These are phyloP conservation scores for Cystofilobasidium macerans DNA, from an alignment of 768 basidiomycete genomes.

Conservation along the genomic window DNA sequence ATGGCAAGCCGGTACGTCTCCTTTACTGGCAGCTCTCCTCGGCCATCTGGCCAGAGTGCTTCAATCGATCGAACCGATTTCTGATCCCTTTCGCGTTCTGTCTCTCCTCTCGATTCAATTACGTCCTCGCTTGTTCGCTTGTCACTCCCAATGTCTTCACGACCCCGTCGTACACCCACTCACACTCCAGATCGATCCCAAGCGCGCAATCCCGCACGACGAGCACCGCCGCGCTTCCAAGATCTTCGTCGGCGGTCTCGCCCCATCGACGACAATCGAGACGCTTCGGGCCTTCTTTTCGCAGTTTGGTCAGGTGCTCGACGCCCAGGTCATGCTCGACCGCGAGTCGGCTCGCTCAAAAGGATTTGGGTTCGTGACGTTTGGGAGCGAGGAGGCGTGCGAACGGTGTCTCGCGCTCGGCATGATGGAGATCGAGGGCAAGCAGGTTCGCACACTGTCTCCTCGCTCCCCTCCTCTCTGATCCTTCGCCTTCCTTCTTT, in stretches of 20 bases:
- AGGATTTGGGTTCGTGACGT: conserved; percentile 96
- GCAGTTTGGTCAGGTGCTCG: conserved; percentile 88
- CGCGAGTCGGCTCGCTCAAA: conserved; percentile 79
- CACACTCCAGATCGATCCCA: conserved; percentile 81
- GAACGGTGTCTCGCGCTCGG: conserved; percentile 79
- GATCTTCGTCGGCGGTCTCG: conserved; percentile 88
- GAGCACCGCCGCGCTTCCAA: conserved; percentile 75
- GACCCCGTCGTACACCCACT: too few relatives aligned
- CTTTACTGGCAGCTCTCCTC: not conserved
- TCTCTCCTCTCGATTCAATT: too few relatives aligned
- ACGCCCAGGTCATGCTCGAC: conserved; percentile 98
- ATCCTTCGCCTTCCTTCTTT: not conserved
- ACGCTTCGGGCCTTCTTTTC: conserved; percentile 87
- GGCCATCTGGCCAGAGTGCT: not conserved
- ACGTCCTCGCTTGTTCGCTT: too few relatives aligned
- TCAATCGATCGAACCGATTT: too few relatives aligned
- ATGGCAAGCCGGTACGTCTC: conserved; percentile 87
- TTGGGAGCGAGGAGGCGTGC: conserved; percentile 64
- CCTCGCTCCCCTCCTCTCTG: conserved; percentile 26
- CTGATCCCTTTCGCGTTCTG: too few relatives aligned
- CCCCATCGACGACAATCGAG: conserved; percentile 83
- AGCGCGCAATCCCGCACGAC: conserved; percentile 91
- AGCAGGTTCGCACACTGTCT: conserved; percentile 82
- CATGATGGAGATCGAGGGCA: conserved; percentile 85
- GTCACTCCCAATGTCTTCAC: too few relatives aligned